Conservation (phyloP, 345 rosid genomes). For the Triadica sebifera region DNA sequence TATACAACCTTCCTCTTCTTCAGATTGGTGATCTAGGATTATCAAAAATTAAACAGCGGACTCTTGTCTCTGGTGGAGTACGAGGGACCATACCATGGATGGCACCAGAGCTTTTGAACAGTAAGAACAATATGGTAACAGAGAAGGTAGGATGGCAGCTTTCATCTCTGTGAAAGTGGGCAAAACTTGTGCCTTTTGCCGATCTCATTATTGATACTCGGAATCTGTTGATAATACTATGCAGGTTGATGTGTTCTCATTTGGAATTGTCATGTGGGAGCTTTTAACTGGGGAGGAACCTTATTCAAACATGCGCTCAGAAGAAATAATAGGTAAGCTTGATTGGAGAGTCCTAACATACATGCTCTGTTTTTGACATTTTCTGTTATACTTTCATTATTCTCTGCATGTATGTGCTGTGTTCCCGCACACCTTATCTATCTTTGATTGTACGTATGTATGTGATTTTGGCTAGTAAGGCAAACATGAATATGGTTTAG, state of each 20-base stretch:
- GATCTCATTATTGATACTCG: background rate
- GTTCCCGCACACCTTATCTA: too few species aligned
- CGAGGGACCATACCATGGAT: slow-evolving; percentile 59
- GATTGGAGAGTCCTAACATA: background rate
- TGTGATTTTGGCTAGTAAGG: too few species aligned
- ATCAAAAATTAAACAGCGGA: slow-evolving; percentile 42
- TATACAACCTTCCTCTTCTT: background rate
- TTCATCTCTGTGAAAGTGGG: background rate
- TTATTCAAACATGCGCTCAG: slow-evolving; percentile 33
- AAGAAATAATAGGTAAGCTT: slow-evolving; percentile 40
- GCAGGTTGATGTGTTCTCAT: slow-evolving; percentile 49
- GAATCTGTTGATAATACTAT: background rate
- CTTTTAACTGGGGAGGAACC: slow-evolving; percentile 53
- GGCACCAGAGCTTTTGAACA: slow-evolving; percentile 52
- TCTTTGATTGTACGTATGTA: too few species aligned
- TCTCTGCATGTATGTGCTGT: too few species aligned
- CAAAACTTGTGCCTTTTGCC: background rate
- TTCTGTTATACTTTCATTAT: too few species aligned
- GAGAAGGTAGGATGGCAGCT: slow-evolving; percentile 39
- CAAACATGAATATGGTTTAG: background rate
- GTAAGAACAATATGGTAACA: slow-evolving; percentile 37
- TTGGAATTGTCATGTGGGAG: slow-evolving; percentile 52
- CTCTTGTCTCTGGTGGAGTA: slow-evolving; percentile 49
- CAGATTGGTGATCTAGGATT: slow-evolving; percentile 59
- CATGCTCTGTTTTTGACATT: too few species aligned